Percentiles rank a stretch among this genome's conserved stretches.
phyloP scores from a whole-genome alignment of 352 stramenopile species.

The Pseudoperonospora humuli region DNA sequence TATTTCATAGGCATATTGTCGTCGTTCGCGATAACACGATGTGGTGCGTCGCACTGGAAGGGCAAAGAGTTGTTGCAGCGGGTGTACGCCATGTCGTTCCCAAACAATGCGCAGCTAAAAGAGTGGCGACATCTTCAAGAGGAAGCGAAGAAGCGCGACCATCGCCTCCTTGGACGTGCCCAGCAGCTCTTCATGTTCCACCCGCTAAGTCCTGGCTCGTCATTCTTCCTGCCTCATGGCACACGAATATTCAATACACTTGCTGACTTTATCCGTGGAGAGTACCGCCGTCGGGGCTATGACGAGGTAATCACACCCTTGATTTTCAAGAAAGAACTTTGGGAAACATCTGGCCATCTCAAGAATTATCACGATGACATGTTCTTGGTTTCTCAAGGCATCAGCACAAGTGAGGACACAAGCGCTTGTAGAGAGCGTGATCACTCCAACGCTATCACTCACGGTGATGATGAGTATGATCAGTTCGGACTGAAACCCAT shows the following conservation, averaged over 20 bases:
- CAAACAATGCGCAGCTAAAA: slow-evolving; percentile 82
- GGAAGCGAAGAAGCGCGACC: slow-evolving; percentile 95
- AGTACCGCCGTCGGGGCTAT: slow-evolving; percentile 89
- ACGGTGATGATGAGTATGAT: slow-evolving; percentile 46
- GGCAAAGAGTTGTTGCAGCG: slow-evolving; percentile 90
- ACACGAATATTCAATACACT: slow-evolving; percentile 98
- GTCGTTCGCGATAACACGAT: slow-evolving; percentile 93
- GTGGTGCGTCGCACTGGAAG: slow-evolving; percentile 91
- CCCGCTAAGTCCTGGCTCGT: slow-evolving; percentile 92
- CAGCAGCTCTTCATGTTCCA: slow-evolving; percentile 97
- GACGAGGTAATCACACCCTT: slow-evolving; percentile 96
- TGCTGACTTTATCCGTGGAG: slow-evolving; percentile 64
- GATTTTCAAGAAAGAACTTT: slow-evolving; percentile 97
- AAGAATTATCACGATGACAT: slow-evolving; percentile 97
- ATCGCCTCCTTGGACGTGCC: slow-evolving; percentile 89
- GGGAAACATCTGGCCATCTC: slow-evolving; percentile 95
- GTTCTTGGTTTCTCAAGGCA: slow-evolving; percentile 85
- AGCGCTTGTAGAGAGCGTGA: slow-evolving; percentile 13
- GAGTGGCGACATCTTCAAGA: slow-evolving; percentile 86
- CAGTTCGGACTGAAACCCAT: slow-evolving; percentile 97
- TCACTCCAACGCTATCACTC: slow-evolving; percentile 5
- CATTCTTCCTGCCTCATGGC: slow-evolving; percentile 98
- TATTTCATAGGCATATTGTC: slow-evolving; percentile 65
- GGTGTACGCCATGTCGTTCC: slow-evolving; percentile 96
- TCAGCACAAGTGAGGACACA: slow-evolving; percentile 31